These are phyloP conservation scores for Cryptococcus hybrid DNA, from an alignment of 1,284 basidiomycete species.

Conservation along the genomic window DNA sequence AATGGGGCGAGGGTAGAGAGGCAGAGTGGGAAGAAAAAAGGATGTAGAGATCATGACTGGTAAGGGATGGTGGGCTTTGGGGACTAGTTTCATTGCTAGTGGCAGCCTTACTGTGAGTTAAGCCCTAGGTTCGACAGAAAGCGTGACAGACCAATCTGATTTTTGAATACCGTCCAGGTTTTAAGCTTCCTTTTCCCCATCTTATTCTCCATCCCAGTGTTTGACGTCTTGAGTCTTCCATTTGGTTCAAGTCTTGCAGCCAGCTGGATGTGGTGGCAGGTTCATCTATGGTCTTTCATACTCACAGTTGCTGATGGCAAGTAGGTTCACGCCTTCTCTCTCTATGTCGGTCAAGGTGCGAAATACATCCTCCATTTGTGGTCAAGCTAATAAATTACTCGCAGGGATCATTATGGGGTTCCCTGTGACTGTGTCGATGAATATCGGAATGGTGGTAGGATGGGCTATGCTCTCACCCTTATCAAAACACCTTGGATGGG, in stretches of 20 bases:
- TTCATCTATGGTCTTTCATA: conserved; percentile 2
- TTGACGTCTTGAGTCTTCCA: conserved; percentile 59
- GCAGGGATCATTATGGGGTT: conserved; percentile 96
- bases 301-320: neutral
- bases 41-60: conserved; percentile 54
- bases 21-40: conserved; percentile 14
- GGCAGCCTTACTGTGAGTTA: conserved; percentile 65
- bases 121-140: neutral
- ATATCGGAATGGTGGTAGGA: conserved; percentile 88
- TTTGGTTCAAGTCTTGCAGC: conserved; percentile 65
- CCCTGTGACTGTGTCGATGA: conserved; percentile 92
- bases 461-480: conserved; percentile 90
- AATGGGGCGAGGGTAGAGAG: conserved; percentile 4
- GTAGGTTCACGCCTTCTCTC: conserved; percentile 76
- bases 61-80: conserved; percentile 68
- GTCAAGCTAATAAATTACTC: neutral
- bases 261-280: conserved; percentile 82
- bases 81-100: conserved; percentile 71
- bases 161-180: conserved; percentile 35
- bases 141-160: neutral
- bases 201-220: conserved; percentile 85
- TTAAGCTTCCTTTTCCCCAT: conserved; percentile 79
- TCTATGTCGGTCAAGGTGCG: conserved; percentile 86
- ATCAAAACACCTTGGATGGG: conserved; percentile 79
- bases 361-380: neutral